Conservation (phyloP, 148 eudicot genomes). For the Heliamphora exappendiculata region DNA sequence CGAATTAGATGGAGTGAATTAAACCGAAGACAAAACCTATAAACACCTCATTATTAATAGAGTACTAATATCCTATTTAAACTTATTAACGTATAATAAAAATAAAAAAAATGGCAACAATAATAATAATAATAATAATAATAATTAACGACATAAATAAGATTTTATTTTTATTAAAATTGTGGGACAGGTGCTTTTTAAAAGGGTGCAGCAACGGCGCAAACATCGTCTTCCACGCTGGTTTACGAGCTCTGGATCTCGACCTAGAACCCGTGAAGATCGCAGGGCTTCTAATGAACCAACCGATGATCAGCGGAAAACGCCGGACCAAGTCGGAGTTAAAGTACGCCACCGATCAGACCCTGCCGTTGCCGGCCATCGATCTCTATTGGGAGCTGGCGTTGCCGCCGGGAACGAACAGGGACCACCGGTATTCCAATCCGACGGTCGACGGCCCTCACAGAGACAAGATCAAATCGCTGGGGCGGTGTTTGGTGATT, state of each 20-base stretch:
- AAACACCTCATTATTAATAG: too few species aligned
- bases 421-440: constrained; percentile 64
- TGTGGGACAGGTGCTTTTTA: too few species aligned
- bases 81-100: too few species aligned
- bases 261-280: constrained; percentile 32
- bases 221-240: constrained; percentile 58
- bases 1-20: too few species aligned
- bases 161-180: too few species aligned
- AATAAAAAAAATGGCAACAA: too few species aligned
- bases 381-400: constrained; percentile 65
- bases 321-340: constrained; percentile 49
- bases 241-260: constrained; percentile 30
- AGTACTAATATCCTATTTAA: too few species aligned
- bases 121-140: too few species aligned
- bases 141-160: too few species aligned
- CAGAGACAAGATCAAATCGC: constrained; percentile 23
- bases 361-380: constrained; percentile 43
- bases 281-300: constrained; percentile 41
- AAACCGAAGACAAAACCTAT: too few species aligned
- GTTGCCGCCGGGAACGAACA: constrained; percentile 46
- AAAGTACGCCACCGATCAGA: constrained; percentile 37
- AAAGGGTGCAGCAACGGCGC: constrained; percentile 49
- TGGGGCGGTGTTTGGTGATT: constrained; percentile 63
- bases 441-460: constrained; percentile 38
- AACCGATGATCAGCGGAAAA: constrained; percentile 55